Evolutionary conservation across 139 green algal species (phyloP), one percentile per base, ranked within the genome.

Genomic region (Chlamydomonas sp.): DNA sequence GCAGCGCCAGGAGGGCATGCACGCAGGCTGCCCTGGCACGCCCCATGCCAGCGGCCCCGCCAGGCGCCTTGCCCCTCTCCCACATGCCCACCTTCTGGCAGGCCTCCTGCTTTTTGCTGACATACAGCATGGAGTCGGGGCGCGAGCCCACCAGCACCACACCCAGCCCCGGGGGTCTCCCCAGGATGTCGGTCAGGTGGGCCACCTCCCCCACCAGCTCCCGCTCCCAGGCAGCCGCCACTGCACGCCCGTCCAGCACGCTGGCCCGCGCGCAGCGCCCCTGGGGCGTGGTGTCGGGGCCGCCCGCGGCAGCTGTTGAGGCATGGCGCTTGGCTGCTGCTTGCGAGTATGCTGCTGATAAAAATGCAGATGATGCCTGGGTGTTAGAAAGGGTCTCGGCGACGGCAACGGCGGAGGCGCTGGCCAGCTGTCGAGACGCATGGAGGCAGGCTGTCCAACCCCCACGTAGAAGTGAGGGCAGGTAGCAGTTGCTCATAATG

Each of bases 111-210:
- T 99, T 99, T 61, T 93, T 96, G 10, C 94, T 88, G 20, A 99
- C 98, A 86, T 99, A 99, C 9, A 98, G 95, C 83, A 95, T 75
- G 62, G 94, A 98, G 91, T 99, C 98, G 49, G 96, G 97, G 6
- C 98, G 95, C 17, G 90, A 85, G 66, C 98, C 98, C 9, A 99
- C 98, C 2, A 99, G 88, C 20, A 99, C 93, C 1, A 99, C 98
- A 14, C 95, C 96, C 66, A 99, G 90, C 0, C 96, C 95, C 12
- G 97, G 97, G 5, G 90, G 89, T 8, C 95, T 84, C 5, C 89
- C 86, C 7, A 92, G 75, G 18, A 79, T 16, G 1, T 68, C 12
- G 16, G 80, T 80, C 66, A 96, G 67, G 2, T 86, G 20, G 0
- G 58, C n/a, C 57, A 91, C 94, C 18, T 93, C 85, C 0, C 20